A percentile compares a stretch with the other conserved stretches of the same genome.
Conservation (phyloP, 768 basidiomycete species). For the Lentinula edodes region DNA sequence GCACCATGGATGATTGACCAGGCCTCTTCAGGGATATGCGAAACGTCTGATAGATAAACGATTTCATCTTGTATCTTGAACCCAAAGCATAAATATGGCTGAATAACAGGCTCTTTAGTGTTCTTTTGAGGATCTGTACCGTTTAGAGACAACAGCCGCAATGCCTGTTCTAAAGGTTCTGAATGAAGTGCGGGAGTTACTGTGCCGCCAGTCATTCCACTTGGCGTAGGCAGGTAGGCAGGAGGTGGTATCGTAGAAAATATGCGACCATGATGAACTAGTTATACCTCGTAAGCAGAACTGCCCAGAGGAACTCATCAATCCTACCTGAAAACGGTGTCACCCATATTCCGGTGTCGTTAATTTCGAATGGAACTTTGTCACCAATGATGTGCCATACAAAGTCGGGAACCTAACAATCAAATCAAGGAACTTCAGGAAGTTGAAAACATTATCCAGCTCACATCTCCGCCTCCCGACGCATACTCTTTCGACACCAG, state of each 20-base stretch:
- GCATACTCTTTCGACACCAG: slow-evolving; percentile 70
- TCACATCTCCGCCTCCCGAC: slow-evolving; percentile 75
- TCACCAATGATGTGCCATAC: slow-evolving; percentile 79
- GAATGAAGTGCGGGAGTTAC: slow-evolving; percentile 19
- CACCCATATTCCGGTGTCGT: slow-evolving; percentile 53
- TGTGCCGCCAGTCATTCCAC: slow-evolving; percentile 30
- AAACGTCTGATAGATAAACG: slow-evolving; percentile 81
- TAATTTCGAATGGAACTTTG: slow-evolving; percentile 60
- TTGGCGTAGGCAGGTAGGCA: slow-evolving; percentile 35
- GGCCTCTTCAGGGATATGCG: slow-evolving; percentile 67
- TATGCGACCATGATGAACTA: slow-evolving; percentile 72
- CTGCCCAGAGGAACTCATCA: not conserved
- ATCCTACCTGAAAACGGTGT: slow-evolving; percentile 61
- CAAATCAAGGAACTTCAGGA: not conserved
- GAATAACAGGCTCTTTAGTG: slow-evolving; percentile 24
- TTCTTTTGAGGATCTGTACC: not conserved
- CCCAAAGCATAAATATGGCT: slow-evolving; percentile 64
- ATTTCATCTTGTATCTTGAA: slow-evolving; percentile 64
- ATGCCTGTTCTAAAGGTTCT: not conserved
- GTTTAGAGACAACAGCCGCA: not conserved
- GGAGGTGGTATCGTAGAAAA: slow-evolving; percentile 40
- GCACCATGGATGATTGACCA: slow-evolving; percentile 47
- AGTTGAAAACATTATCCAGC: slow-evolving; percentile 8
- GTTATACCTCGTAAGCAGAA: slow-evolving; percentile 2
- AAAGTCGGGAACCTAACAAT: slow-evolving; percentile 68